Conservation (phyloP, 2,329 filamentous ascomycete genomes). For the Parastagonospora avenae region DNA sequence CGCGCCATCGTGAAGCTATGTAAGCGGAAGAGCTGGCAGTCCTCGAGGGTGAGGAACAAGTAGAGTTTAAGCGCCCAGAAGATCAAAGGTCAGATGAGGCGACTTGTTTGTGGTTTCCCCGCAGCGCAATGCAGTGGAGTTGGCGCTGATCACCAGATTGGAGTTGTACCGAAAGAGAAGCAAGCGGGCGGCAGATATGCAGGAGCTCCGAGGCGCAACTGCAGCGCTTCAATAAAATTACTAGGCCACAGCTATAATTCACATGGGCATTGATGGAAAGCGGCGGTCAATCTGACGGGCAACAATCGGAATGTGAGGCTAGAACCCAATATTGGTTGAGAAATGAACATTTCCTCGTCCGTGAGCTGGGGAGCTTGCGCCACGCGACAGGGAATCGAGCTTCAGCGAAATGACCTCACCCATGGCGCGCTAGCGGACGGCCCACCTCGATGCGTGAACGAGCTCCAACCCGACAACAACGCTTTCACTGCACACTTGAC, state of each 20-base stretch:
- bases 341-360: conserved; percentile 15
- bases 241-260: not conserved
- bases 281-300: not conserved
- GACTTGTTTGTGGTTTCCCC: conserved; percentile 28
- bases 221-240: not conserved
- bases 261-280: not conserved
- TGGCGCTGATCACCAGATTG: conserved; percentile 26
- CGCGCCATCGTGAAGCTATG: conserved; percentile 36
- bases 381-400: conserved; percentile 6
- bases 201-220: conserved; percentile 15
- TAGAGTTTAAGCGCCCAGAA: not conserved
- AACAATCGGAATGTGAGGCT: not conserved
- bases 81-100: conserved; percentile 5
- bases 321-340: conserved; percentile 15
- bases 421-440: conserved; percentile 1
- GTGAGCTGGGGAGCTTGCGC: conserved; percentile 16
- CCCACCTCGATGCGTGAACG: not conserved
- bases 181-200: conserved; percentile 20
- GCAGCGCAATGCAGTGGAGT: conserved; percentile 22
- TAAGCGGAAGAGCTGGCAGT: not conserved
- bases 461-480: too few relatives aligned
- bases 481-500: too few relatives aligned
- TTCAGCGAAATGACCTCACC: not conserved
- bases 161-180: conserved; percentile 22
- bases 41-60: conserved; percentile 1